These are phyloP conservation scores for Populus hybrid DNA, from an alignment of 441 rosid species.

Conservation along the genomic window DNA sequence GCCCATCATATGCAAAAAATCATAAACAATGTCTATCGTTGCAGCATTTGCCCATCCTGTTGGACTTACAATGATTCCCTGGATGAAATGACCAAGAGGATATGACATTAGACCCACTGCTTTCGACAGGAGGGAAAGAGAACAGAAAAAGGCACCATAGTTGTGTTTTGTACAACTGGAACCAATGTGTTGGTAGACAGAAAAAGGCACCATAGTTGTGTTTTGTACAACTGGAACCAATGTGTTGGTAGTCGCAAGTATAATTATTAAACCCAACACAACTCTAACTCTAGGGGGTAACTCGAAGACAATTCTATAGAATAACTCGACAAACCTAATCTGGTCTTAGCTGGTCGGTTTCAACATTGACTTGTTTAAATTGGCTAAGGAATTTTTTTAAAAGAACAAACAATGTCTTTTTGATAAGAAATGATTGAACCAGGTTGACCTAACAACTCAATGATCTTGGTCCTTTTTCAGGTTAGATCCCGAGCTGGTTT, in stretches of 20 bases:
- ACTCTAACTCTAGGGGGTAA: not conserved
- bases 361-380: too few relatives aligned
- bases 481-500: not conserved
- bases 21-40: conserved; percentile 77
- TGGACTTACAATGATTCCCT: conserved; percentile 86
- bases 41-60: conserved; percentile 98
- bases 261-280: too few relatives aligned
- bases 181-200: not conserved
- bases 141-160: not conserved
- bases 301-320: too few relatives aligned
- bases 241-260: not conserved
- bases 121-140: not conserved
- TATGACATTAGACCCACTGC: not conserved
- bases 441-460: not conserved
- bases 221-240: too few relatives aligned
- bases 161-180: not conserved
- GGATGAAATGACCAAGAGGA: not conserved
- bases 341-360: not conserved
- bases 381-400: too few relatives aligned
- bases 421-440: not conserved
- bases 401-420: not conserved
- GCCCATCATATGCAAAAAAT: conserved; percentile 96
- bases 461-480: not conserved
- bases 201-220: too few relatives aligned
- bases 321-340: too few relatives aligned